Evolutionary conservation across 371 early-diverging fungal genomes (phyloP), one percentile per base, ranked within the genome.

Genomic region (Rhizopus sp.): DNA sequence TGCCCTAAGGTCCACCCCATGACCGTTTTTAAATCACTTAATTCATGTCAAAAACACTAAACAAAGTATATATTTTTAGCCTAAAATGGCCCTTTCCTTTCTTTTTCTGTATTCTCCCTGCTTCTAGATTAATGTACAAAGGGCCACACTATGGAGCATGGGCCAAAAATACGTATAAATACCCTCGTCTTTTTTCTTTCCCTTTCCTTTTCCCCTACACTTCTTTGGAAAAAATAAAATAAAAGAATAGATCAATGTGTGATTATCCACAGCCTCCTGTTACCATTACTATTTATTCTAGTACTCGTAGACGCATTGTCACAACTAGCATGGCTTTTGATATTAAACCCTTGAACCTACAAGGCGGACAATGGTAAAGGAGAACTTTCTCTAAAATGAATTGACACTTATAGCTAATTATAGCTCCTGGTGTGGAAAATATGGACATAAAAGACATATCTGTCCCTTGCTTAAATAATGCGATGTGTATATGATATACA

Each of bases 301-400:
- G 16, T n/a, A 8, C 10, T 39, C 39, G 5, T 49, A 6, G 13
- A 5, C 34, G 9, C 15, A 13, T 13, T 7, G 15, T 12, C 16
- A 33, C 31, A 7, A 8, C 6, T 33, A 17, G 16, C 5, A 38
- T n/a, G 33, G 10, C 53, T 32, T 40, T 23, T 16, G 8, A 37
- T 44, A 64, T 71, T 32, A 72, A 70, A 59, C 75, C 78, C 30
- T 60, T 75, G 37, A 73, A 75, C 44, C 53, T 78, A 50, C 61
- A 69, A 59, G 78, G 78, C 1, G 78, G 78, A 23, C 78, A 78
- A 73, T 78, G 78, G 78, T 78, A 68, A 70, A 38, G 16, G 42
- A 2, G 3, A 46, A 30, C 3, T 29, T 44, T 23, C 33, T 29
- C n/a, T 50, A 50, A 29, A n/a, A 17, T 31, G 40, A n/a, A 13